Evolutionary conservation across 2,329 filamentous ascomycete species (phyloP).

Genomic region (Colletotrichum plurivorum): DNA sequence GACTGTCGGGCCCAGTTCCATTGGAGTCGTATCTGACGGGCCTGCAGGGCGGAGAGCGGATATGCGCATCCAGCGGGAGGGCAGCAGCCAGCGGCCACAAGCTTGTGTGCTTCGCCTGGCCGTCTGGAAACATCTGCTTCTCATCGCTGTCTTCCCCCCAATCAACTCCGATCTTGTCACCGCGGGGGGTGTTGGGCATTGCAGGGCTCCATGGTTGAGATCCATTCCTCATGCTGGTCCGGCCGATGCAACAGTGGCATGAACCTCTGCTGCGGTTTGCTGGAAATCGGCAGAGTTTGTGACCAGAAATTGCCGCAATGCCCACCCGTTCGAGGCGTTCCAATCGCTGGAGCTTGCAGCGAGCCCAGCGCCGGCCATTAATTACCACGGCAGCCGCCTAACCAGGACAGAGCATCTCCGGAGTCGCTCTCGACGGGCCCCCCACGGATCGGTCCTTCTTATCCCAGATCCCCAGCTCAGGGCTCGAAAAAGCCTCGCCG

Average conservation of each 20-base stretch:
- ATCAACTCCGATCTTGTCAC: slow-evolving; percentile 29
- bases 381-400: slow-evolving; percentile 24
- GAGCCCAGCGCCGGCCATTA: slow-evolving; percentile 20
- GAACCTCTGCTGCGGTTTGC: slow-evolving; percentile 34
- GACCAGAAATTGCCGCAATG: slow-evolving; percentile 39
- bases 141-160: not conserved
- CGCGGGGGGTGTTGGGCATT: slow-evolving; percentile 14
- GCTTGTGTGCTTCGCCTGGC: slow-evolving; percentile 9
- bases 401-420: slow-evolving; percentile 21
- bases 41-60: slow-evolving; percentile 28
- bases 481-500: not conserved
- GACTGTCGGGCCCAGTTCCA: slow-evolving; percentile 31
- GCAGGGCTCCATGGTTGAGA: slow-evolving; percentile 27
- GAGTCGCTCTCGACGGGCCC: slow-evolving; percentile 23
- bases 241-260: slow-evolving; percentile 38
- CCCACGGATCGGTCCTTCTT: slow-evolving; percentile 33
- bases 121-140: not conserved
- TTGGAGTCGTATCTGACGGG: slow-evolving; percentile 33
- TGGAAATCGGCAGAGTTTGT: slow-evolving; percentile 33
- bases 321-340: slow-evolving; percentile 37
- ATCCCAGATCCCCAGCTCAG: slow-evolving; percentile 2
- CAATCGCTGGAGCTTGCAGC: slow-evolving; percentile 34
- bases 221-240: slow-evolving; percentile 32
- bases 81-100: not conserved
- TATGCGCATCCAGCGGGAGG: slow-evolving; percentile 17